Evolutionary conservation across 140 eudicot species (phyloP), one percentile per base, ranked within the genome.

Genomic region (Stevia rebaudiana): DNA sequence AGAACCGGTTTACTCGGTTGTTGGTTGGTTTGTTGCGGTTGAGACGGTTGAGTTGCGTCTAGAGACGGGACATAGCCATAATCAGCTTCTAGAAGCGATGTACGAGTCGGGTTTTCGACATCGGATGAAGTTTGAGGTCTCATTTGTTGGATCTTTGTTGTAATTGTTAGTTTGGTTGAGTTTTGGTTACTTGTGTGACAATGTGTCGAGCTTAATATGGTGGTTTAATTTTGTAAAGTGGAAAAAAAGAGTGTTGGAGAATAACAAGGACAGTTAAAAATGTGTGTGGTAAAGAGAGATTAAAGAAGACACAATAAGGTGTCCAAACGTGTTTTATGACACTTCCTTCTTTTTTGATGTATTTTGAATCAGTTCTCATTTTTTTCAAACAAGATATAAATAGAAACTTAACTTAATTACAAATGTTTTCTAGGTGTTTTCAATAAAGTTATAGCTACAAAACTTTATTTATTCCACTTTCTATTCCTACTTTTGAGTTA

Each of bases 1-100:
- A 81, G 68, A 61, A 70, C 43, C 4, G 71, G 55, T 46, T 65
- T 77, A 31, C 64, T 58, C 24, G 83, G 61, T 54, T 61, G 86
- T 48, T 53, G 78, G 63, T 44, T 56, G 13, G 67, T 69, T 52
- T 76, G 64, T 56, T 61, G 81, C 61, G 67, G 30, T 5, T 41
- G 22, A 61, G 77, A 37, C 8, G 67, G 76, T 36, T 11, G 82
- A 48, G 25, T 70, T 6, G 76, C 74, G 25, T 70, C 84, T 58
- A 70, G 53, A 16, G 68, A 54, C 16, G 81, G 83, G 11, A 53
- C 67, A 41, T 74, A 72, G 8, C 70, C 64, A 24, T 75, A 6
- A 43, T 75, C 79, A 6, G 63, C 48, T 16, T 33, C 51, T 0
- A 79, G 76, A 51, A 72, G 78, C 3, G 82, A 11, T 66, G 70